phyloP scores from a whole-genome alignment of 2,329 filamentous ascomycete genomes.

The Coniochaeta ligniaria region DNA sequence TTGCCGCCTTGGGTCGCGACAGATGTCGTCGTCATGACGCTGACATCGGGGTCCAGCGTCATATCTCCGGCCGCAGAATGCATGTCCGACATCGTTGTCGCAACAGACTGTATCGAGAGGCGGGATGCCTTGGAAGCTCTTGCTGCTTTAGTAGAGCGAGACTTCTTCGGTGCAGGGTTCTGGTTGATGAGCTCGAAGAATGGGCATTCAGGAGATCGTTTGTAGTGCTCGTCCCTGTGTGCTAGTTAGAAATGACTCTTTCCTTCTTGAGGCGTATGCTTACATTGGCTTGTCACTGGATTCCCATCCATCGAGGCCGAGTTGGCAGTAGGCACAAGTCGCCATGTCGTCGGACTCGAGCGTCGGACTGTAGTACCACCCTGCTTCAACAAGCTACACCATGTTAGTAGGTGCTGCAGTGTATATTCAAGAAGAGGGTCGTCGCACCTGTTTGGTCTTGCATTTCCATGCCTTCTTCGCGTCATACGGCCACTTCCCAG shows the following conservation, averaged over 20 bases:
- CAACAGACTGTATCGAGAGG: slow-evolving; percentile 50
- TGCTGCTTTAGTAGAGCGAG: slow-evolving; percentile 43
- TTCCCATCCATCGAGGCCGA: slow-evolving; percentile 93
- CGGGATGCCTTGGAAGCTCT: slow-evolving; percentile 64
- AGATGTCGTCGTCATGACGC: slow-evolving; percentile 51
- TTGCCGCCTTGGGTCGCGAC: slow-evolving; percentile 48
- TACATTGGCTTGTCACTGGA: slow-evolving; percentile 81
- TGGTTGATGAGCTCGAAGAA: slow-evolving; percentile 69
- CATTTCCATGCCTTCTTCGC: slow-evolving; percentile 81
- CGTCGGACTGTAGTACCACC: slow-evolving; percentile 89
- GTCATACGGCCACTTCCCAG: slow-evolving; percentile 79
- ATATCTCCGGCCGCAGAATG: slow-evolving; percentile 37
- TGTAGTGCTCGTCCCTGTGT: slow-evolving; percentile 73
- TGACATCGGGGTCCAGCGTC: slow-evolving; percentile 47
- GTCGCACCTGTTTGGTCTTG: slow-evolving; percentile 71
- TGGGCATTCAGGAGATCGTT: slow-evolving; percentile 68
- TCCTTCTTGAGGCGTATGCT: slow-evolving; percentile 21
- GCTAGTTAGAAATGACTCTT: slow-evolving; percentile 4
- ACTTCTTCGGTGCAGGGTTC: slow-evolving; percentile 49
- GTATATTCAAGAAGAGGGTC: neutral
- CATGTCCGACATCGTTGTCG: slow-evolving; percentile 41
- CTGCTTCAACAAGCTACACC: slow-evolving; percentile 75
- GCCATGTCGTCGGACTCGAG: slow-evolving; percentile 80
- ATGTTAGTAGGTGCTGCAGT: neutral
- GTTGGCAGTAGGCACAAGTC: slow-evolving; percentile 82